A percentile compares a stretch with the other conserved stretches of the same genome.
Conservation (phyloP, 768 basidiomycete genomes). For the Russula vinacea region DNA sequence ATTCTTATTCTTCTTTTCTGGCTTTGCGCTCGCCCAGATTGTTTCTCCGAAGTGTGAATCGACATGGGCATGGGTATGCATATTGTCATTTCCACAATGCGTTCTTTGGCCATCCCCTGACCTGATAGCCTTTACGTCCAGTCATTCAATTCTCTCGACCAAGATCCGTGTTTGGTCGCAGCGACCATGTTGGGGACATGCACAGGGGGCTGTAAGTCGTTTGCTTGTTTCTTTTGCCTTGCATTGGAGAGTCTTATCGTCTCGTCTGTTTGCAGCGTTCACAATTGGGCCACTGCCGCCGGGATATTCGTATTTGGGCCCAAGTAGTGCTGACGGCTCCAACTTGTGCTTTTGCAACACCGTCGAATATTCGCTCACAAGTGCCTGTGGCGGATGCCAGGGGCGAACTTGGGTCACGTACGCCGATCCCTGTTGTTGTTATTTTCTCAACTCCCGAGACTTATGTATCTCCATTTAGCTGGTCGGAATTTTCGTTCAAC, state of each 20-base stretch:
- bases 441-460: background rate
- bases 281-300: background rate
- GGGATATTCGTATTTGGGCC: background rate
- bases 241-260: background rate
- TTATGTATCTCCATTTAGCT: background rate
- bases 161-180: constrained; percentile 4
- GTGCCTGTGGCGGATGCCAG: constrained; percentile 16
- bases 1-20: background rate
- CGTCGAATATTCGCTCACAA: background rate
- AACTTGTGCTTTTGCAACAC: constrained; percentile 13
- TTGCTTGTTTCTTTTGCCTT: background rate
- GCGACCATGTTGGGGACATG: constrained; percentile 6
- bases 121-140: background rate
- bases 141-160: constrained; percentile 2
- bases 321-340: background rate
- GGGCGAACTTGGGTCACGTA: background rate
- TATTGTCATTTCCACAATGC: background rate
- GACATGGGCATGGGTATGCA: background rate
- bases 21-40: background rate
- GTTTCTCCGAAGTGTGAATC: background rate
- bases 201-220: background rate
- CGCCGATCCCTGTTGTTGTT: background rate
- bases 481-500: background rate
- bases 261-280: background rate
- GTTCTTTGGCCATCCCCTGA: background rate